Evolutionary conservation across 2,329 filamentous ascomycete species (phyloP).

Genomic region (Fusarium graminum): DNA sequence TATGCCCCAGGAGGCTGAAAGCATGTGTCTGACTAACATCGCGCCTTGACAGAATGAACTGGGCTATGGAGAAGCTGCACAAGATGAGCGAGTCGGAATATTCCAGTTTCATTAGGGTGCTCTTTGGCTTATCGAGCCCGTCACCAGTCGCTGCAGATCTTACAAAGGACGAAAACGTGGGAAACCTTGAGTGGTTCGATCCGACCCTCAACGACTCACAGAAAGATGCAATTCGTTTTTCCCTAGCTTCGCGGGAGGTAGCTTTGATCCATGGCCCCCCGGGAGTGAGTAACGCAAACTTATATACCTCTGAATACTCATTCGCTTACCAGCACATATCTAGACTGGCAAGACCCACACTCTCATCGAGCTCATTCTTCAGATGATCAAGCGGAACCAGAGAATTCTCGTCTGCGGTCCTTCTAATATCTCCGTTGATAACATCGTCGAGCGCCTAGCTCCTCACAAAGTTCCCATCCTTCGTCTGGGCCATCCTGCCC

Average conservation of each 20-base stretch:
- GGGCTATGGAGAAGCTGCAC: conserved; percentile 70
- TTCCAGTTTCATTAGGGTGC: conserved; percentile 70
- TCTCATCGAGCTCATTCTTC: conserved; percentile 93
- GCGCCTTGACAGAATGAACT: conserved; percentile 66
- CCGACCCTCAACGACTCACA: conserved; percentile 74
- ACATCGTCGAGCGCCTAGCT: conserved; percentile 92
- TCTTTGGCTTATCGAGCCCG: conserved; percentile 71
- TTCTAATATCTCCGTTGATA: conserved; percentile 97
- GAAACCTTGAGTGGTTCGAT: conserved; percentile 71
- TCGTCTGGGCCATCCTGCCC: conserved; percentile 91
- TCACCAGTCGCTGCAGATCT: conserved; percentile 61
- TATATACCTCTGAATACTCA: not conserved
- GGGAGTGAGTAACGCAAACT: conserved; percentile 66
- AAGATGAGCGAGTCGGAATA: conserved; percentile 70
- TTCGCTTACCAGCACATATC: conserved; percentile 13
- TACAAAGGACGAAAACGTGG: conserved; percentile 58
- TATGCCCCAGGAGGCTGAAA: conserved; percentile 44
- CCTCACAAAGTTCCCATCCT: conserved; percentile 88
- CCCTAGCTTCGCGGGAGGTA: conserved; percentile 82
- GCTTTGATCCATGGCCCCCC: conserved; percentile 95
- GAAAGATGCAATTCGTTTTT: conserved; percentile 81
- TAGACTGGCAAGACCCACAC: conserved; percentile 97
- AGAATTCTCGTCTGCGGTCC: conserved; percentile 94
- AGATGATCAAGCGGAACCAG: conserved; percentile 79
- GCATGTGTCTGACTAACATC: not conserved